phyloP scores from a whole-genome alignment of 2,329 filamentous ascomycete genomes.

The Gremmenia infestans region DNA sequence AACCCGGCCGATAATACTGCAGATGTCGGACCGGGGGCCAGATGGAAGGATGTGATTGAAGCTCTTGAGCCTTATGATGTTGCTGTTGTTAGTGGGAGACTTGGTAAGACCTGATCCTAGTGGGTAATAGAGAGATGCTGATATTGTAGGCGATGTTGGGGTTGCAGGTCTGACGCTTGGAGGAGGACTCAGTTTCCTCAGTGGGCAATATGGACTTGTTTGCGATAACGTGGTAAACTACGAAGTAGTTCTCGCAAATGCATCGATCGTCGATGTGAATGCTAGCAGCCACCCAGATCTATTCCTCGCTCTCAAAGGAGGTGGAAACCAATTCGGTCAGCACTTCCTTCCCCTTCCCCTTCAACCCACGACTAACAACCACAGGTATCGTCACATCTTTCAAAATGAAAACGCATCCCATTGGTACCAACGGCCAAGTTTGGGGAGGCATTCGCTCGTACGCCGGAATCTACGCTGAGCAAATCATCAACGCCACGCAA shows the following conservation, averaged over 20 bases:
- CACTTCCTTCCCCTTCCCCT: conserved; percentile 19
- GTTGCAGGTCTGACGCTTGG: conserved; percentile 39
- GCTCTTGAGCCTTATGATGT: conserved; percentile 14
- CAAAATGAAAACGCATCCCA: conserved; percentile 29
- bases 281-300: conserved; percentile 16
- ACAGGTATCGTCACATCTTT: conserved; percentile 34
- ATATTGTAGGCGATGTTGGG: conserved; percentile 31
- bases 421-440: conserved; percentile 25
- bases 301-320: conserved; percentile 25
- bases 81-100: conserved; percentile 40
- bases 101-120: conserved; percentile 29
- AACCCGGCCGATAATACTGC: conserved; percentile 25
- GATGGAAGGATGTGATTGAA: conserved; percentile 16
- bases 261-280: conserved; percentile 21
- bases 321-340: conserved; percentile 25
- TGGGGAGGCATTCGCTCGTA: conserved; percentile 37
- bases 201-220: conserved; percentile 40
- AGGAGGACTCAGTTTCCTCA: conserved; percentile 22
- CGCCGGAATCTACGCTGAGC: conserved; percentile 22
- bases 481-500: conserved; percentile 42
- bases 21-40: conserved; percentile 28
- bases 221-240: conserved; percentile 42
- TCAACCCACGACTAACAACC: conserved; percentile 7
- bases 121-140: background rate
- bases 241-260: conserved; percentile 33